phyloP scores from a whole-genome alignment of 129 eudicot genomes.

The Chrysanthemum makinoi region DNA sequence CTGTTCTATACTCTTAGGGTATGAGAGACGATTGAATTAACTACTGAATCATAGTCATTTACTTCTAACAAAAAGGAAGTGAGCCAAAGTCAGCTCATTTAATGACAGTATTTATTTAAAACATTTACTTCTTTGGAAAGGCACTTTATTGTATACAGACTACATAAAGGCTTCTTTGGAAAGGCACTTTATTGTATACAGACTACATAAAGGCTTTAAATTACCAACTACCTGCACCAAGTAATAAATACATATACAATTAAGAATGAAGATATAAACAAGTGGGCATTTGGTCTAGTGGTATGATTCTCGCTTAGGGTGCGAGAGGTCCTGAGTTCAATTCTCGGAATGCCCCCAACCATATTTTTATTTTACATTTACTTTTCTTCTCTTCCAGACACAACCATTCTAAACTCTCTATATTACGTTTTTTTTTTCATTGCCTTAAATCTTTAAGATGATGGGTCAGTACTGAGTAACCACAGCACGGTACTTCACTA shows the following conservation, averaged over 20 bases:
- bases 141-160: not conserved
- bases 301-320: constrained; percentile 99
- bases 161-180: not conserved
- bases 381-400: not conserved
- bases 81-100: constrained; percentile 15
- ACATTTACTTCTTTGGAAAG: not conserved
- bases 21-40: constrained; percentile 2
- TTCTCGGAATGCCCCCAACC: constrained; percentile 95
- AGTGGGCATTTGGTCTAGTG: constrained; percentile 97
- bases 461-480: no score
- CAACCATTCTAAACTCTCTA: not conserved
- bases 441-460: no score
- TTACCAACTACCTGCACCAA: constrained; percentile 3
- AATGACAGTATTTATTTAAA: constrained; percentile 6
- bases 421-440: no score
- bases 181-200: not conserved
- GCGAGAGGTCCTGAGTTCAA: constrained; percentile 99
- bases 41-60: not conserved
- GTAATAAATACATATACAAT: not conserved
- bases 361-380: not conserved
- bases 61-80: constrained; percentile 6
- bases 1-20: not conserved
- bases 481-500: no score
- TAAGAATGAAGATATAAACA: constrained; percentile 16
- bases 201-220: not conserved